Conservation (phyloP, 352 stramenopile genomes). For the Saprolegnia diclina region DNA sequence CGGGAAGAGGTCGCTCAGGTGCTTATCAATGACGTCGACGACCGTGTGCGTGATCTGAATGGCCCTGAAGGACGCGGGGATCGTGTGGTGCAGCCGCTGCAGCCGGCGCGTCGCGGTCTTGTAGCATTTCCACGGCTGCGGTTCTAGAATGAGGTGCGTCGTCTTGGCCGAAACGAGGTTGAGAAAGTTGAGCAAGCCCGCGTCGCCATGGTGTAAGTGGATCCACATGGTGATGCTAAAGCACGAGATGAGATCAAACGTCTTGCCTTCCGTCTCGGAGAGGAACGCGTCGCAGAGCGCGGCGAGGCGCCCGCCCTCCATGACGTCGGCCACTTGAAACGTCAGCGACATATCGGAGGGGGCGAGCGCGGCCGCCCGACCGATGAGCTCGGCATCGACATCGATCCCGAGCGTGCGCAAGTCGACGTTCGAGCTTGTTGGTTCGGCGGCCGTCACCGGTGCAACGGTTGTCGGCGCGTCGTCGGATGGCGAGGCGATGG, state of each 20-base stretch:
- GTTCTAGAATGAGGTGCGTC: conserved; percentile 69
- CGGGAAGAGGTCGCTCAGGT: conserved; percentile 55
- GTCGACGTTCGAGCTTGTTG: conserved; percentile 32
- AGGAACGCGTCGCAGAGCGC: conserved; percentile 42
- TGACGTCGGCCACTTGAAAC: conserved; percentile 54
- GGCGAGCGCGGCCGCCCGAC: conserved; percentile 42
- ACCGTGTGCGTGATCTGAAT: conserved; percentile 53
- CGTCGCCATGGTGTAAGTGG: conserved; percentile 79
- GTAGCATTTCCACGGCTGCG: conserved; percentile 83
- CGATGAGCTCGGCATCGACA: conserved; percentile 65
- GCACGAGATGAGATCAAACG: conserved; percentile 65
- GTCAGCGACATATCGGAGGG: conserved; percentile 36
- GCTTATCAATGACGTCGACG: conserved; percentile 57
- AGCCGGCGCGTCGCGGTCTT: conserved; percentile 66
- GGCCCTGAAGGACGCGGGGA: conserved; percentile 46
- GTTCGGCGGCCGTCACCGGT: not conserved
- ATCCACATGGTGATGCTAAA: conserved; percentile 88
- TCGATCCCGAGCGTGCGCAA: conserved; percentile 54
- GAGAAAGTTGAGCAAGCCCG: conserved; percentile 68
- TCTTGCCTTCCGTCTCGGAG: not conserved
- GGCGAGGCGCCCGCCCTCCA: conserved; percentile 42
- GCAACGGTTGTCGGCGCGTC: not conserved
- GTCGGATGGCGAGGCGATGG: not conserved
- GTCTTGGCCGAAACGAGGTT: conserved; percentile 53
- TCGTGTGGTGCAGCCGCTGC: conserved; percentile 40